These are phyloP conservation scores for Acanthamoeba healyi DNA, from an alignment of 208 protist genomes.

Conservation along the genomic window DNA sequence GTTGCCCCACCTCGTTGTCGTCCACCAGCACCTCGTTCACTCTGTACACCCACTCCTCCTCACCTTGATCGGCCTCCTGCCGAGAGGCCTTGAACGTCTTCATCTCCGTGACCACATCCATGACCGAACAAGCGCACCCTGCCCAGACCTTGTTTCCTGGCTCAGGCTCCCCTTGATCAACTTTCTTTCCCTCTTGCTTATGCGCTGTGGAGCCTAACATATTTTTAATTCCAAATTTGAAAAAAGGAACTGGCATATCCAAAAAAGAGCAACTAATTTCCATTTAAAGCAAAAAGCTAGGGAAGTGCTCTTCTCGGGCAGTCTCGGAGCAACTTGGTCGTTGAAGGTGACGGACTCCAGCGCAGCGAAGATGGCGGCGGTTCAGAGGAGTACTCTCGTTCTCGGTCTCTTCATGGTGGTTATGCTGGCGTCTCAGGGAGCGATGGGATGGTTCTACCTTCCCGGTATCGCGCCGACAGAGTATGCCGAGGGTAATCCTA, in stretches of 20 bases:
- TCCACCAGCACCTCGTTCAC: background rate
- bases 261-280: too few relatives aligned
- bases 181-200: too few relatives aligned
- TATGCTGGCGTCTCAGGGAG: background rate
- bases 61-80: background rate
- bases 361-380: background rate
- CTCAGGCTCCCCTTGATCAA: too few relatives aligned
- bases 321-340: too few relatives aligned
- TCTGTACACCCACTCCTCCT: background rate
- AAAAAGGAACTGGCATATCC: too few relatives aligned
- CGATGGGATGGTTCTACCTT: slow-evolving; percentile 79
- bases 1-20: background rate
- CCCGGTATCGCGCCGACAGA: slow-evolving; percentile 82
- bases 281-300: too few relatives aligned
- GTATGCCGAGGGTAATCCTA: slow-evolving; percentile 75
- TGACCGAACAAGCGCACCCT: too few relatives aligned
- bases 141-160: too few relatives aligned
- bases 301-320: too few relatives aligned
- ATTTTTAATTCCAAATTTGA: too few relatives aligned
- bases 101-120: background rate
- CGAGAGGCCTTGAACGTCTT: background rate
- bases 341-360: too few relatives aligned
- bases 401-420: background rate
- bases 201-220: too few relatives aligned
- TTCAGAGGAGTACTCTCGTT: background rate